Base-by-base conservation (phyloP, 1,284 basidiomycete species). In the Puccinia hordei region DNA sequence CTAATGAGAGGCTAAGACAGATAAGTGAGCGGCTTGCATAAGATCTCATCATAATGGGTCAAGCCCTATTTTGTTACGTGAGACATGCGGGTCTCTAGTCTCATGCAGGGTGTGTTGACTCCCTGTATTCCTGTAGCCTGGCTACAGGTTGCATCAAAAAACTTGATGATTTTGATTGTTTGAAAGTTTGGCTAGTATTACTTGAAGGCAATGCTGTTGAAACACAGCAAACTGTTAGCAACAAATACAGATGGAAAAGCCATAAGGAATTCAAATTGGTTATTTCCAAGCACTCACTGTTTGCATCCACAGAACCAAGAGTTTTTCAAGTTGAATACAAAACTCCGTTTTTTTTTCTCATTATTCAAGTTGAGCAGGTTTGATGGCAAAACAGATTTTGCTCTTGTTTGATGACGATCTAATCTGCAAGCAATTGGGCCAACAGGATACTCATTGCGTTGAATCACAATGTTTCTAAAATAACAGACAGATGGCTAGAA, bases 291-390 rank as follows among this genome's bases (percentile, higher is more conserved):
- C 22, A 59, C 72, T 46, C 41, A 73, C 72, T n/a, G 44, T 13
- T 73, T 22, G 51, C 53, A 73, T 73, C 72, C 72, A 73, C 38
- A 57, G 1, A 30, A 73, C 17, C 35, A 53, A 55, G 38, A 73
- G 22, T 22, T 41, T 41, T 35, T 5, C 72, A 27, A 73, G 53
- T 0, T 73, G 72, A 38, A 44, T 44, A n/a, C 72, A 33, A 19
- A 53, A 53, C n/a, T 59, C 30, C 8, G 10, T 24, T n/a, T 51
- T 13, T n/a, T n/a, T 46, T 30, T 51, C 22, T 71, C 46, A 49
- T 71, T 30, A 5, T 19, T 51, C n/a, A 30, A 49, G 10, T 53
- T 71, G 46, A 24, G 68, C 12, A 35, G 19, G n/a, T 73, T 24
- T 10, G 53, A 12, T 38, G 30, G 24, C 24, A 35, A 35, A n/a